Conservation (phyloP, 305 asterid genomes). For the Euphrasia arctica region DNA sequence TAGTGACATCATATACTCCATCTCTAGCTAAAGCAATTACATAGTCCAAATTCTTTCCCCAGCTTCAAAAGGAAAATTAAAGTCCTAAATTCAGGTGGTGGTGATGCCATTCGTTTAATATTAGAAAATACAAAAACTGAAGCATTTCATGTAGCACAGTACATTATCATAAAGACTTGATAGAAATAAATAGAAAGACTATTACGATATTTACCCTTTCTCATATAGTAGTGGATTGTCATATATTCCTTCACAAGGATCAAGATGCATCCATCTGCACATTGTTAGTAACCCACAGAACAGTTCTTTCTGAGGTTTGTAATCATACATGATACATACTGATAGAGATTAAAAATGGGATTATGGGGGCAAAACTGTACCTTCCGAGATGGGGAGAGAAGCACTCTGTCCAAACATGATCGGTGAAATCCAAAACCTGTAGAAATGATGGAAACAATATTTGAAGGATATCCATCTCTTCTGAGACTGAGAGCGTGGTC, state of each 20-base stretch:
- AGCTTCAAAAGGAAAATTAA: constrained; percentile 47
- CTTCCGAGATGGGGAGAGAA: constrained; percentile 75
- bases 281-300: constrained; percentile 22
- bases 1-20: constrained; percentile 93
- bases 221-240: constrained; percentile 91
- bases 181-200: constrained; percentile 10
- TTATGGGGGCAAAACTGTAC: constrained; percentile 38
- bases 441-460: constrained; percentile 25
- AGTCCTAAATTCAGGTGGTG: constrained; percentile 27
- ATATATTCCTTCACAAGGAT: constrained; percentile 95
- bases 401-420: constrained; percentile 99
- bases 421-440: constrained; percentile 84
- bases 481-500: constrained; percentile 4
- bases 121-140: constrained; percentile 17
- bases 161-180: constrained; percentile 24
- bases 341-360: constrained; percentile 15
- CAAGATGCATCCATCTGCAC: constrained; percentile 99
- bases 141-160: constrained; percentile 17
- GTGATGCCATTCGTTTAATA: constrained; percentile 2
- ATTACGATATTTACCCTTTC: constrained; percentile 66
- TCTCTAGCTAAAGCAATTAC: constrained; percentile 70
- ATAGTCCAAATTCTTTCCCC: constrained; percentile 75
- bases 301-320: constrained; percentile 22
- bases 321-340: constrained; percentile 6
- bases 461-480: constrained; percentile 14